Evolutionary conservation across 768 basidiomycete genomes (phyloP).

Genomic region (Collybia mongolica): DNA sequence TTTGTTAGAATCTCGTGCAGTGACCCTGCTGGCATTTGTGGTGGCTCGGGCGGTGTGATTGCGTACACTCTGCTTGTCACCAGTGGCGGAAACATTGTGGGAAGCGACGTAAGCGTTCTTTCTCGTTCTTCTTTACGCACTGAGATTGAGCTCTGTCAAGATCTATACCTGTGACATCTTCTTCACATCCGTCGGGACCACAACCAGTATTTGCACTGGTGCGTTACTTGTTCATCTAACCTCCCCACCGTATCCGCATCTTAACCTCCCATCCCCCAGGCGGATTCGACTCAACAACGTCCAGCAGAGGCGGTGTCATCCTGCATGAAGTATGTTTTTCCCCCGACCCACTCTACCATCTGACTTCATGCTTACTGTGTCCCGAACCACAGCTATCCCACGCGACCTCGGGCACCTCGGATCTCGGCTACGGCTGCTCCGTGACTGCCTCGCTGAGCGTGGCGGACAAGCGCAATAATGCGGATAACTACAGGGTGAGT

Average conservation of each 20-base stretch:
- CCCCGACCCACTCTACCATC: neutral
- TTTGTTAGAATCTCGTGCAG: slow-evolving; percentile 6
- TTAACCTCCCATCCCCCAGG: neutral
- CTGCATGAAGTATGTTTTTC: slow-evolving; percentile 3
- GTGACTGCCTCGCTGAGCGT: slow-evolving; percentile 4
- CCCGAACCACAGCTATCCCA: slow-evolving; percentile 4
- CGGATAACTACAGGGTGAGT: slow-evolving; percentile 9
- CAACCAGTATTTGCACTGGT: slow-evolving; percentile 8
- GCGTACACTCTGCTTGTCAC: slow-evolving; percentile 7
- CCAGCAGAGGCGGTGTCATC: slow-evolving; percentile 8
- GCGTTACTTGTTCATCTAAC: neutral
- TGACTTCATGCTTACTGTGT: too few species aligned
- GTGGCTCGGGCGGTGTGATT: slow-evolving; percentile 4
- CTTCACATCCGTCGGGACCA: slow-evolving; percentile 1
- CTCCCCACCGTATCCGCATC: too few species aligned
- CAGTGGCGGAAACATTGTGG: neutral
- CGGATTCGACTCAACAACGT: slow-evolving; percentile 5
- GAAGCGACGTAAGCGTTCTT: neutral
- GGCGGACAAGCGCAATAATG: slow-evolving; percentile 6
- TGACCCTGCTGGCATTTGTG: slow-evolving; percentile 3
- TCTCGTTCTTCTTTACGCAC: neutral
- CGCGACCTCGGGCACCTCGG: slow-evolving; percentile 5
- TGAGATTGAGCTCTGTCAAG: neutral
- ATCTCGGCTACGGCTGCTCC: slow-evolving; percentile 10
- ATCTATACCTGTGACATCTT: slow-evolving; percentile 8